Evolutionary conservation across 2,329 filamentous ascomycete genomes (phyloP).

Genomic region (Aspergillus candidus): DNA sequence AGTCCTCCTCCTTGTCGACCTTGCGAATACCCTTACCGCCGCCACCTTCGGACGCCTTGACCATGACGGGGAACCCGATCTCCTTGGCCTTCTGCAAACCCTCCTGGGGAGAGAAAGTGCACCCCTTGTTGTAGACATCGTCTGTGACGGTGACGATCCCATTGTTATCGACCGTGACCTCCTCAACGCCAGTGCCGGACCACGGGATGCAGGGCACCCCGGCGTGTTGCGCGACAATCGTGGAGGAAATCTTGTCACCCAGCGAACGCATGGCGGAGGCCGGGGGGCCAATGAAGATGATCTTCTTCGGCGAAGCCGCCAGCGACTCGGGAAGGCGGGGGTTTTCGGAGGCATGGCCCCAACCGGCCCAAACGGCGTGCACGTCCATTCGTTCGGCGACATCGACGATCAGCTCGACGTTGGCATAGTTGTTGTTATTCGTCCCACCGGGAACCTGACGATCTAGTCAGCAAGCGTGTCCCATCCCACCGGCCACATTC

Average conservation of each 20-base stretch:
- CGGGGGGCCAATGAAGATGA: constrained; percentile 96
- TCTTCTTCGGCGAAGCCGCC: constrained; percentile 94
- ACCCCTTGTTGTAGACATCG: constrained; percentile 80
- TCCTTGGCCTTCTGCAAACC: constrained; percentile 77
- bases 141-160: constrained; percentile 92
- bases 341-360: constrained; percentile 98
- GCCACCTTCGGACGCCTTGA: constrained; percentile 99
- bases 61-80: constrained; percentile 99
- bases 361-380: constrained; percentile 98
- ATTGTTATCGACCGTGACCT: constrained; percentile 69
- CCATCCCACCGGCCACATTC: not conserved
- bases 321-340: constrained; percentile 94
- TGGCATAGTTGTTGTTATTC: constrained; percentile 99
- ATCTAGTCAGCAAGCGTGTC: not conserved
- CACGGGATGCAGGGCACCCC: constrained; percentile 97
- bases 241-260: constrained; percentile 99
- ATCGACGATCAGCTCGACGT: constrained; percentile 98
- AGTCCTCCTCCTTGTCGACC: constrained; percentile 76
- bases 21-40: constrained; percentile 99
- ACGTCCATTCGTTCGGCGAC: constrained; percentile 97
- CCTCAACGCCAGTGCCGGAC: constrained; percentile 87
- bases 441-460: constrained; percentile 82
- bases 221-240: constrained; percentile 96
- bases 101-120: constrained; percentile 82
- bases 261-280: constrained; percentile 98